Percentiles rank a stretch among this genome's conserved stretches.
These are phyloP conservation scores for Carpinus fangiana DNA, from an alignment of 306 rosid genomes.

Conservation along the genomic window DNA sequence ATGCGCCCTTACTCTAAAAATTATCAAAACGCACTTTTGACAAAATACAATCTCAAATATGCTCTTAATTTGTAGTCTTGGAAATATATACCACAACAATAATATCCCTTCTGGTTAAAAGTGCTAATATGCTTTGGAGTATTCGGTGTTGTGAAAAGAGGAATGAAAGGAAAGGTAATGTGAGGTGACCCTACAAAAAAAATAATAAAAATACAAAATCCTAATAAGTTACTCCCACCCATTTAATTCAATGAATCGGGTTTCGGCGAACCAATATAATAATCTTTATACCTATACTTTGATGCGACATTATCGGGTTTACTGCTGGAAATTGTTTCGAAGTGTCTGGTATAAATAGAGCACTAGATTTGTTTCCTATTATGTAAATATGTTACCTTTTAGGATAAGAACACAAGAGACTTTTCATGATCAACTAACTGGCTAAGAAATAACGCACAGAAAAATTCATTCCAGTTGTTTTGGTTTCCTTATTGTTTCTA, in stretches of 20 bases:
- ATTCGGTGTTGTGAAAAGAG: neutral
- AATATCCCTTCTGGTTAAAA: neutral
- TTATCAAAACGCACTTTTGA: too few species aligned
- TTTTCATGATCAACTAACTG: neutral
- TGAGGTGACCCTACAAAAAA: too few species aligned
- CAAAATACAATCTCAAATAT: too few species aligned
- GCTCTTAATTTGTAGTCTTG: too few species aligned
- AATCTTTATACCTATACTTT: too few species aligned
- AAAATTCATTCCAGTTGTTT: neutral
- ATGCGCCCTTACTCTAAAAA: too few species aligned
- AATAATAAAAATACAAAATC: too few species aligned
- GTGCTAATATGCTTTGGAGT: neutral
- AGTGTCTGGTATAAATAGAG: neutral
- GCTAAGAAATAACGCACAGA: neutral
- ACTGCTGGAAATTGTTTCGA: neutral
- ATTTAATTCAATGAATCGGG: too few species aligned
- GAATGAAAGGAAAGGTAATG: neutral
- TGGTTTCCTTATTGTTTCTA: neutral
- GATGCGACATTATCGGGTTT: too few species aligned
- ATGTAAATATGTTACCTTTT: neutral
- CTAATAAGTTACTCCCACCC: too few species aligned
- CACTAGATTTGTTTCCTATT: constrained; percentile 1
- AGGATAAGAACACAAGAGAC: neutral
- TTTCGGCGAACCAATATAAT: too few species aligned
- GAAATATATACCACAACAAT: too few species aligned